phyloP scores from a whole-genome alignment of 805 yeast genomes.

The Candida hungchunana region DNA sequence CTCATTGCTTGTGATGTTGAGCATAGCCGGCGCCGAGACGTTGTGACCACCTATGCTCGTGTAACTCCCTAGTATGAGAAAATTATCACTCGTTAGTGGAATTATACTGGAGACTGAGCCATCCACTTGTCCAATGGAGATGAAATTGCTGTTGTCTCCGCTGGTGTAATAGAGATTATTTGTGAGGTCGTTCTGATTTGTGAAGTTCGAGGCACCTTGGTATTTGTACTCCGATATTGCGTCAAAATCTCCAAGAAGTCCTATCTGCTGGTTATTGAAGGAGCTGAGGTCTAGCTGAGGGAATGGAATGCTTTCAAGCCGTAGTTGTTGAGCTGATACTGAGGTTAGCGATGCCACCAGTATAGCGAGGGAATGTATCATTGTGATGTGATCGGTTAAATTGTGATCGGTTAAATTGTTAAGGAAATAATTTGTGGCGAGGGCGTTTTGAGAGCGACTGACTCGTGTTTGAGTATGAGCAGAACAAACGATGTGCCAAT shows the following conservation, averaged over 20 bases:
- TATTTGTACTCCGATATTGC: constrained; percentile 33
- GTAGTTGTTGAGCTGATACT: constrained; percentile 6
- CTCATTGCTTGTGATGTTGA: constrained; percentile 29
- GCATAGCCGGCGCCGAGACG: constrained; percentile 30
- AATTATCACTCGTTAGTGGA: constrained; percentile 30
- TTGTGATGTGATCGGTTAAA: constrained; percentile 1
- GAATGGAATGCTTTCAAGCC: constrained; percentile 10
- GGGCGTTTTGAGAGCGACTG: too few species aligned
- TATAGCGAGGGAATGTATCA: constrained; percentile 2
- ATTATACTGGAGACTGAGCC: constrained; percentile 23
- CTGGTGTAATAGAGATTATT: constrained; percentile 21
- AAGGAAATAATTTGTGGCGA: too few species aligned
- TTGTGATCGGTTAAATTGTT: too few species aligned
- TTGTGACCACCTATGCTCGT: constrained; percentile 18
- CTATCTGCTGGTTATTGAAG: constrained; percentile 20
- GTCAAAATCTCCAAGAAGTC: constrained; percentile 33
- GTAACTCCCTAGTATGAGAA: constrained; percentile 29
- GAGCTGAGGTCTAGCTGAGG: constrained; percentile 23
- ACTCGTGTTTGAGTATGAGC: too few species aligned
- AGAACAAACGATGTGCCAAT: too few species aligned
- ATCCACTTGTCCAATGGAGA: constrained; percentile 18
- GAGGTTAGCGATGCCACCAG: constrained; percentile 7
- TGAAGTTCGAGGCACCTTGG: constrained; percentile 32
- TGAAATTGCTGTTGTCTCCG: constrained; percentile 14
- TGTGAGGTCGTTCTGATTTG: constrained; percentile 19